Percentiles rank a stretch among this genome's conserved stretches.
Conservation (phyloP, 1,139 yeast species). For the Casaregolazyma suthepensis region DNA sequence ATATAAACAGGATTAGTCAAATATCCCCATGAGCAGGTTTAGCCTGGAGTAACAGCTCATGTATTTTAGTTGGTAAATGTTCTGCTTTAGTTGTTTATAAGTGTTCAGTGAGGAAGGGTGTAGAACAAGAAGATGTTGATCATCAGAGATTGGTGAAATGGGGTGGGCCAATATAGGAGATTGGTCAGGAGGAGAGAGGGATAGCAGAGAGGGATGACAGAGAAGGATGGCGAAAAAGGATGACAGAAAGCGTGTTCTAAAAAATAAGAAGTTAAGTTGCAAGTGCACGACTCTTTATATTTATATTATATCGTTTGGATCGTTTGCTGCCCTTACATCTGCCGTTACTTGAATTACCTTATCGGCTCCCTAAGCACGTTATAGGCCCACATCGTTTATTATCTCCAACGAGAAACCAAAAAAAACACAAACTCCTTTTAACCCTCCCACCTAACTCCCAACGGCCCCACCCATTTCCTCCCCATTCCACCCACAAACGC, state of each 20-base stretch:
- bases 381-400: too few relatives aligned
- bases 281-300: too few relatives aligned
- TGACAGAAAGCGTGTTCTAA: background rate
- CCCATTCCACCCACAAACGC: background rate
- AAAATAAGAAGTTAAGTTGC: background rate
- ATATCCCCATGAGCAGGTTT: background rate
- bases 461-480: background rate
- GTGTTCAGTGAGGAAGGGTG: background rate
- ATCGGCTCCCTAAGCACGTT: too few relatives aligned
- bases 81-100: too few relatives aligned
- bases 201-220: background rate
- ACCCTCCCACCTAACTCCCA: background rate
- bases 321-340: too few relatives aligned
- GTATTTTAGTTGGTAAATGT: background rate
- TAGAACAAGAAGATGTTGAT: too few relatives aligned
- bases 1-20: background rate
- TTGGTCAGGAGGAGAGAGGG: background rate
- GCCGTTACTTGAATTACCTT: too few relatives aligned
- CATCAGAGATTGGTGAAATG: background rate
- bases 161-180: background rate
- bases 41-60: background rate
- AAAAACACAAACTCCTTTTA: background rate
- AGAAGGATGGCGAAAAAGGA: too few relatives aligned
- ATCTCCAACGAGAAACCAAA: background rate
- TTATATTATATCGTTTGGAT: too few relatives aligned